These are phyloP conservation scores for Asterophora lycoperdoides DNA, from an alignment of 768 basidiomycete species.

Conservation along the genomic window DNA sequence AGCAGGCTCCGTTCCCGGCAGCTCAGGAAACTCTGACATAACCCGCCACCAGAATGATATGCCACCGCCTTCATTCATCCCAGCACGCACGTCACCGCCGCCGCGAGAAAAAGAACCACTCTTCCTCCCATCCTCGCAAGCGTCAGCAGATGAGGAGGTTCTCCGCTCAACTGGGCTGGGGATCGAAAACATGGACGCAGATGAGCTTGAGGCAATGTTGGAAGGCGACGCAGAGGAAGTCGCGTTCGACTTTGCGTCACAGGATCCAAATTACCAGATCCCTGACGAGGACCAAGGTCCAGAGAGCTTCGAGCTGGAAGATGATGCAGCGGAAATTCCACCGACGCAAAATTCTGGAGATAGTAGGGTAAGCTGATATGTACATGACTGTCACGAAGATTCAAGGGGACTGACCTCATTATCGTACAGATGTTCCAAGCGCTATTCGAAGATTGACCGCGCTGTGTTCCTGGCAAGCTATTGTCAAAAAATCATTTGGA, in stretches of 20 bases:
- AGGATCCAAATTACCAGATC: constrained; percentile 15
- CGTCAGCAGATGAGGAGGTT: constrained; percentile 51
- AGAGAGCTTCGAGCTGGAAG: constrained; percentile 32
- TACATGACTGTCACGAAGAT: background rate
- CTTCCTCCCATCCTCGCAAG: constrained; percentile 53
- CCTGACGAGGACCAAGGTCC: constrained; percentile 17
- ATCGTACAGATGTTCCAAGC: constrained; percentile 39
- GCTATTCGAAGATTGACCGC: constrained; percentile 44
- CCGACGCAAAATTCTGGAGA: constrained; percentile 37
- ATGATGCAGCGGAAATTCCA: constrained; percentile 33
- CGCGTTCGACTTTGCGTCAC: constrained; percentile 32
- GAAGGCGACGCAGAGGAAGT: constrained; percentile 60
- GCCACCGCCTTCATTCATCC: constrained; percentile 16
- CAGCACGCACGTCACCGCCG: constrained; percentile 20
- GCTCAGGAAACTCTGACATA: background rate
- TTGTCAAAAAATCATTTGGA: background rate
- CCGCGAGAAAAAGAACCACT: constrained; percentile 36
- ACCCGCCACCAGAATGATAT: background rate
- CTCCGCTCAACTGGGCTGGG: constrained; percentile 62
- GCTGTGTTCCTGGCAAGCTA: background rate
- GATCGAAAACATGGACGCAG: constrained; percentile 58
- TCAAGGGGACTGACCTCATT: background rate
- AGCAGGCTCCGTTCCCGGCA: background rate
- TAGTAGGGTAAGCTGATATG: constrained; percentile 27
- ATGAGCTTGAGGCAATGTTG: constrained; percentile 58